Conservation (phyloP, 164 flowering plant genomes). For the Stephania japonica region DNA sequence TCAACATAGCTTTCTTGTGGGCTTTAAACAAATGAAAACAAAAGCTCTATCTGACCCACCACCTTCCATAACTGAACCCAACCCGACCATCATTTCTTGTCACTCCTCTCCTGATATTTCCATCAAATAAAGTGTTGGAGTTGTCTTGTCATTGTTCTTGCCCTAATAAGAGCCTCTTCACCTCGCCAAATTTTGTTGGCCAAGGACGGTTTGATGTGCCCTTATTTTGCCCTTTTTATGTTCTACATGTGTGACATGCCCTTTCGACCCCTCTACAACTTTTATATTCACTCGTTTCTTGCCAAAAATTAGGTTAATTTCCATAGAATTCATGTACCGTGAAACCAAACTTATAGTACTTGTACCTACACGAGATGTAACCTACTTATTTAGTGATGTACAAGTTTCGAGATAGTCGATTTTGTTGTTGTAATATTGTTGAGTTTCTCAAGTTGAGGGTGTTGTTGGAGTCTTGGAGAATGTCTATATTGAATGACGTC, state of each 20-base stretch:
- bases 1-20: background rate
- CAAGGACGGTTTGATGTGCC: background rate
- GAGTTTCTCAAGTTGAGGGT: too few relatives aligned
- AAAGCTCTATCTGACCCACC: background rate
- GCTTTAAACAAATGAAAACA: background rate
- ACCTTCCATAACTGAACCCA: conserved; percentile 2
- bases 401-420: too few relatives aligned
- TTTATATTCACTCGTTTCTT: too few relatives aligned
- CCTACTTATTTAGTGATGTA: too few relatives aligned
- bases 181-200: background rate
- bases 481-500: too few relatives aligned
- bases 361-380: too few relatives aligned
- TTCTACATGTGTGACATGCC: background rate
- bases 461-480: too few relatives aligned
- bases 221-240: background rate
- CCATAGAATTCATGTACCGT: background rate
- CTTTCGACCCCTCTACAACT: background rate
- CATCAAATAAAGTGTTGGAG: background rate
- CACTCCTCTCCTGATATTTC: background rate
- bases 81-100: background rate
- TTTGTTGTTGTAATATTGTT: too few relatives aligned
- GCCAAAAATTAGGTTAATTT: background rate
- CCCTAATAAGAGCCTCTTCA: background rate
- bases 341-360: background rate
- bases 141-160: background rate